Evolutionary conservation across 441 rosid genomes (phyloP).

Genomic region (Brassica balearica): DNA sequence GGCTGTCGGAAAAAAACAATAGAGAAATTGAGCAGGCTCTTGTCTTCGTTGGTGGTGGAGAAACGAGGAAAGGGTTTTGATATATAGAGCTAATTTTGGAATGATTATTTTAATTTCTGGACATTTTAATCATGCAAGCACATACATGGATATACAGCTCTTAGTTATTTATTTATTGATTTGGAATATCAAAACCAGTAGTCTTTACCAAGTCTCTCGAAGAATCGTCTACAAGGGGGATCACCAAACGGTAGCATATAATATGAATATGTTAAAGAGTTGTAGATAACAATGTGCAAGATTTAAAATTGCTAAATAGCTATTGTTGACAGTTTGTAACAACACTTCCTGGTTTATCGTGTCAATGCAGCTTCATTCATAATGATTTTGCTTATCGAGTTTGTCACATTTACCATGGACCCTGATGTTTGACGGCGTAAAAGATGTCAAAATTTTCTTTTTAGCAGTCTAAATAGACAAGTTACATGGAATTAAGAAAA

Average conservation of each 20-base stretch:
- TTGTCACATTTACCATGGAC: background rate
- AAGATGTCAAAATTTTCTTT: background rate
- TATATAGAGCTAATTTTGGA: conserved; percentile 22
- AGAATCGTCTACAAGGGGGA: conserved; percentile 15
- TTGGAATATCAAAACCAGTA: conserved; percentile 15
- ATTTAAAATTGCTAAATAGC: background rate
- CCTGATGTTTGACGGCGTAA: background rate
- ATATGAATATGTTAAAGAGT: conserved; percentile 6
- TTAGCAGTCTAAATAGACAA: background rate
- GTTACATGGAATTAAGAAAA: conserved; percentile 27
- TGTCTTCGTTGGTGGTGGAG: conserved; percentile 37
- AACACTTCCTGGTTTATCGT: conserved; percentile 18
- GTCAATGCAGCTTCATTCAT: background rate
- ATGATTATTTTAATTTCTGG: conserved; percentile 9
- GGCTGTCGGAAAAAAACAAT: conserved; percentile 5
- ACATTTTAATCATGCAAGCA: conserved; percentile 38
- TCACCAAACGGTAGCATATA: conserved; percentile 8
- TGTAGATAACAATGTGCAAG: background rate
- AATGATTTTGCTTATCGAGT: background rate
- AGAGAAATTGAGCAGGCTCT: conserved; percentile 28
- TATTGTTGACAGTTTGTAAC: conserved; percentile 15
- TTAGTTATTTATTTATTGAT: conserved; percentile 6
- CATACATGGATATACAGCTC: conserved; percentile 21
- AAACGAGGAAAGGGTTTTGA: background rate
- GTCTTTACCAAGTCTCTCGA: conserved; percentile 36